Evolutionary conservation across 2,329 filamentous ascomycete genomes (phyloP), one percentile per base, ranked within the genome.

Genomic region (Microsporum canis): DNA sequence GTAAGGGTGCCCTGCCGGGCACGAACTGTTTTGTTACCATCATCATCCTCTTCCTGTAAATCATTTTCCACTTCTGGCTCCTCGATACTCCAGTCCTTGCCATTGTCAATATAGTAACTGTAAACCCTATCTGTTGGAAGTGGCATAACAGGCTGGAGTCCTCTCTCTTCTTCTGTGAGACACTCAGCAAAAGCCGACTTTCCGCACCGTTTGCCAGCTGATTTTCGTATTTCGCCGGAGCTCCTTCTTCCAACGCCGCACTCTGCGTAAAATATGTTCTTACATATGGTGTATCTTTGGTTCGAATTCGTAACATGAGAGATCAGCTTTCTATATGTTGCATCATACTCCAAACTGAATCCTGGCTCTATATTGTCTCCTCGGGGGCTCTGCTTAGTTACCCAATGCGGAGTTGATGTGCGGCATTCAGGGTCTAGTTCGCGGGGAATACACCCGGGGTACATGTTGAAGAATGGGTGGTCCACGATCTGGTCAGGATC

Each of bases 381-480:
- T 8, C 73, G 72, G 7, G 78, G 78, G 17, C 10, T 29, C n/a
- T 73, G 69, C 29, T 71, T 68, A 53, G 71, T 73, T 14, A 79
- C 69, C 76, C 77, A 80, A 3, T 69, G 60, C 3, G 78, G 78
- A 51, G 70, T 74, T 33, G 71, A 69, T 57, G 70, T 67, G 29
- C 73, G 72, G 53, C 72, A 76, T 17, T 68, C 65, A 14, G 73
- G 68, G 33, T 77, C 76, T 29, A 80, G 67, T 49, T 72, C 68
- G 27, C 72, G 71, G 14, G 78, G 77, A 65, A 80, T 79, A 47
- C 73, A 77, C 7, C 78, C 77, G 31, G 73, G 69, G 55, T 77
- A 76, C 77, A 79, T 79, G 57, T 73, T 77, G 69, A 80, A 80
- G 62, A 80, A 80, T 3, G 72, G 70, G 62, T 79, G 77, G 43